phyloP scores from a whole-genome alignment of 2,329 filamentous ascomycete species.

The Penicillium sp. region DNA sequence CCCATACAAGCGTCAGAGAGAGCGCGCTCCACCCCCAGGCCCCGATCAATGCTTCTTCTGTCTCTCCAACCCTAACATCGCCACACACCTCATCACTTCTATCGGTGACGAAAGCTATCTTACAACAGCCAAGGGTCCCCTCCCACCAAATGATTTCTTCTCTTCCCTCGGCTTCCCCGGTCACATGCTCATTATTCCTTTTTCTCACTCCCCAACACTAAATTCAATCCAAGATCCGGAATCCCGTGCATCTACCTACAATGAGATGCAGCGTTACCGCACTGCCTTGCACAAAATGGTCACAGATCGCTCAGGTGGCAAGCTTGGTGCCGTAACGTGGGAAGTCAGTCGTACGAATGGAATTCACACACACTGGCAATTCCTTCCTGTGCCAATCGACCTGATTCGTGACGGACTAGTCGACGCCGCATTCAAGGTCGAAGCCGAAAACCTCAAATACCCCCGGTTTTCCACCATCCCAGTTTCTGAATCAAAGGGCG shows the following conservation, averaged over 20 bases:
- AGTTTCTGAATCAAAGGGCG: constrained; percentile 32
- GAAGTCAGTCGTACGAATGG: constrained; percentile 82
- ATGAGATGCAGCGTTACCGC: constrained; percentile 83
- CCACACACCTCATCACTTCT: constrained; percentile 83
- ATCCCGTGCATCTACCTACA: constrained; percentile 59
- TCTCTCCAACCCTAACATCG: constrained; percentile 79
- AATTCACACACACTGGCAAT: constrained; percentile 92
- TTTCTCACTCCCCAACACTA: constrained; percentile 77
- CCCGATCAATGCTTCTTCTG: constrained; percentile 94
- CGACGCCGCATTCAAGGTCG: constrained; percentile 83
- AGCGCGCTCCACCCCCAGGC: constrained; percentile 54
- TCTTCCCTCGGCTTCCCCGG: constrained; percentile 72
- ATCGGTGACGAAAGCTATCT: constrained; percentile 87
- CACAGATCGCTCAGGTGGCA: constrained; percentile 39
- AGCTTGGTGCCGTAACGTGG: constrained; percentile 82
- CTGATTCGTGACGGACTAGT: constrained; percentile 72
- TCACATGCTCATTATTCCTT: constrained; percentile 88
- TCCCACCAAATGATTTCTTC: constrained; percentile 72
- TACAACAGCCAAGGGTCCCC: constrained; percentile 87
- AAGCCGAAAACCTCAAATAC: constrained; percentile 73
- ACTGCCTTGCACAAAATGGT: constrained; percentile 78
- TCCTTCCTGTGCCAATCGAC: constrained; percentile 71
- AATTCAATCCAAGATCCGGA: constrained; percentile 63
- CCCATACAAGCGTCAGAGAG: constrained; percentile 38
- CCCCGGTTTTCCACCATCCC: constrained; percentile 49